A percentile compares a stretch with the other conserved stretches of the same genome.
Conservation (phyloP, 352 stramenopile genomes). For the Phytophthora melonis region DNA sequence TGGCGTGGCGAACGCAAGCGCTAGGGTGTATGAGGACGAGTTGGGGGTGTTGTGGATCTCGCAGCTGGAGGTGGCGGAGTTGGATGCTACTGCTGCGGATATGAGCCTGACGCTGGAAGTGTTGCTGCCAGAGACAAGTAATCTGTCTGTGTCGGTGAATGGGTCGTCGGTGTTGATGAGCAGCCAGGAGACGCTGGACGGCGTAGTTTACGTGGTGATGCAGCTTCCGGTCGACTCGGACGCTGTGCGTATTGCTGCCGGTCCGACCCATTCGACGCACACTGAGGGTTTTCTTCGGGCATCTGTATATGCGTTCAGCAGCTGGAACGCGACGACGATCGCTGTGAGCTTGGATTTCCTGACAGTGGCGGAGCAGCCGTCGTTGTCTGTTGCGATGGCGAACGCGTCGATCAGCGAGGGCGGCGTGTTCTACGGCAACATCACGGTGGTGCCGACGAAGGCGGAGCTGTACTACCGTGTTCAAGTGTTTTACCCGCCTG, state of each 20-base stretch:
- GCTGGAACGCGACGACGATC: constrained; percentile 25
- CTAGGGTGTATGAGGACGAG: constrained; percentile 39
- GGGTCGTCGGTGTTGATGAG: constrained; percentile 1
- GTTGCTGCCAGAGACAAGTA: constrained; percentile 20
- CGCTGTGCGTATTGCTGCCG: constrained; percentile 19
- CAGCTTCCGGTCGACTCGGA: constrained; percentile 20
- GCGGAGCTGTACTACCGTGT: constrained; percentile 25
- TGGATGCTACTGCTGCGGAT: constrained; percentile 23
- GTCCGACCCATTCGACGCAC: background rate
- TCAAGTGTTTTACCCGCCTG: constrained; percentile 24
- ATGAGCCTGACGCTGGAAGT: constrained; percentile 22
- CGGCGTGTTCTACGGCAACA: constrained; percentile 12
- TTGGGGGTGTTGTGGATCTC: constrained; percentile 26
- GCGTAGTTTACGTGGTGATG: constrained; percentile 10
- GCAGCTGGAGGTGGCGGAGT: constrained; percentile 16
- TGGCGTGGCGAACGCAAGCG: constrained; percentile 13
- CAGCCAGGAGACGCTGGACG: constrained; percentile 17
- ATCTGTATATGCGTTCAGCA: constrained; percentile 38
- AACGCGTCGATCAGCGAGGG: constrained; percentile 24
- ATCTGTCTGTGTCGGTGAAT: constrained; percentile 23
- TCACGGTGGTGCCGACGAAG: constrained; percentile 35
- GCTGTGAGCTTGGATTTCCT: constrained; percentile 31
- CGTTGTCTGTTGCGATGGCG: constrained; percentile 12
- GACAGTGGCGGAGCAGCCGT: constrained; percentile 21
- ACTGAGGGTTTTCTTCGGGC: constrained; percentile 27